phyloP scores from a whole-genome alignment of 2,329 filamentous ascomycete species.

The Epichloe hybrida region DNA sequence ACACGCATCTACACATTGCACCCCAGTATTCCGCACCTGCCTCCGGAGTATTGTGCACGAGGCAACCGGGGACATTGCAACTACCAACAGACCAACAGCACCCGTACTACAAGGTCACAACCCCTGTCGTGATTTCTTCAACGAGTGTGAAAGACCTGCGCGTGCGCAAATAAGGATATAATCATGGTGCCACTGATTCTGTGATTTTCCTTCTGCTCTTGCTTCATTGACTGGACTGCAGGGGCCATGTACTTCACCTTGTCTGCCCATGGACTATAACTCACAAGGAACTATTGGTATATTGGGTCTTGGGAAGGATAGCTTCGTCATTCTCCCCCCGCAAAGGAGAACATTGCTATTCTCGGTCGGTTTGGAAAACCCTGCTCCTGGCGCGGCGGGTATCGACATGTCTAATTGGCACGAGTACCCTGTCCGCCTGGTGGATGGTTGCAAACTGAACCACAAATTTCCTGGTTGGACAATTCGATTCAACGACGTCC shows the following conservation, averaged over 20 bases:
- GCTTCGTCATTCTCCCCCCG: no score
- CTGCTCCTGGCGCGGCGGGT: neutral
- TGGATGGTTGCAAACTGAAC: conserved; percentile 1
- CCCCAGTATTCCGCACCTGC: neutral
- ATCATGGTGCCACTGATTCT: neutral
- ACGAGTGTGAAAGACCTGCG: neutral
- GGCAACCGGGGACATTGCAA: no score
- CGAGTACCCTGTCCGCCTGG: neutral
- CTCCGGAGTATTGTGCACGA: neutral
- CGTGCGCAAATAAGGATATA: neutral
- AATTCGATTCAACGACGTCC: conserved; percentile 9
- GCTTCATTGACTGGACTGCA: no score
- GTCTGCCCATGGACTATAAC: no score
- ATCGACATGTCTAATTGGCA: neutral
- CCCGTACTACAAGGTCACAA: no score
- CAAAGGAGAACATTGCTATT: neutral
- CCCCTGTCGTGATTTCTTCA: neutral
- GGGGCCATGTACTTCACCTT: no score
- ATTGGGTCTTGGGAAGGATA: no score
- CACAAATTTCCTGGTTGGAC: conserved; percentile 1
- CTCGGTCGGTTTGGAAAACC: conserved; percentile 1
- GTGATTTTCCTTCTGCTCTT: no score
- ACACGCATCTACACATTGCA: neutral
- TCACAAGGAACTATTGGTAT: no score
- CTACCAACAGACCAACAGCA: no score